These are phyloP conservation scores for Actinomortierella ambigua DNA, from an alignment of 371 early-diverging fungal species.

Conservation along the genomic window DNA sequence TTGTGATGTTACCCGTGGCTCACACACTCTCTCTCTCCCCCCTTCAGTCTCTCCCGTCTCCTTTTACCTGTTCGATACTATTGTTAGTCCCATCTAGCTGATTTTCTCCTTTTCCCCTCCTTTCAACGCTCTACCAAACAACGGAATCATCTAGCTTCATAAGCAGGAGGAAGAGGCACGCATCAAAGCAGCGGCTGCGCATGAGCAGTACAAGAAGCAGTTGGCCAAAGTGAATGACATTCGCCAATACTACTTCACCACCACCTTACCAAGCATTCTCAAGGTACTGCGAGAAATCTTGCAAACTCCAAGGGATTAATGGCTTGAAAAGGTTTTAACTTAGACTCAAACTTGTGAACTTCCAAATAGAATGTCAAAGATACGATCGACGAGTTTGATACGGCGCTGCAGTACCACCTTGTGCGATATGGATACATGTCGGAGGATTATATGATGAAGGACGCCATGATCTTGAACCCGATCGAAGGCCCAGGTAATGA, in stretches of 20 bases:
- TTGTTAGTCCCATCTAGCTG: too few relatives aligned
- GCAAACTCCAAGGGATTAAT: too few relatives aligned
- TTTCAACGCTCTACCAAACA: too few relatives aligned
- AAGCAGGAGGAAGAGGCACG: constrained; percentile 74
- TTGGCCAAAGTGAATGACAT: constrained; percentile 61
- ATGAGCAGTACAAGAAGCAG: constrained; percentile 75
- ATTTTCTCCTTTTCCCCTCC: too few relatives aligned
- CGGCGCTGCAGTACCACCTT: constrained; percentile 72
- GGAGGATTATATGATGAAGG: constrained; percentile 56
- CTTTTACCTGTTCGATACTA: too few relatives aligned
- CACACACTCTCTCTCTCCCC: too few relatives aligned
- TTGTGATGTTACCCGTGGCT: too few relatives aligned
- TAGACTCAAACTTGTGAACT: too few relatives aligned
- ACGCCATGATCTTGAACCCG: constrained; percentile 56
- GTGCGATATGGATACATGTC: constrained; percentile 67
- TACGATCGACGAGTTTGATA: constrained; percentile 73
- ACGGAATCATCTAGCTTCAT: constrained; percentile 52
- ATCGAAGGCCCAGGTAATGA: constrained; percentile 43
- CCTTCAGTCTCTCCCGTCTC: too few relatives aligned
- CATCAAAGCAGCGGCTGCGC: constrained; percentile 64
- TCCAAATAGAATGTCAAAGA: constrained; percentile 60
- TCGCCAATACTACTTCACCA: constrained; percentile 63
- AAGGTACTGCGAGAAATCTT: constrained; percentile 47
- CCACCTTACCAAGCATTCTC: constrained; percentile 68
- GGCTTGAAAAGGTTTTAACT: too few relatives aligned